phyloP scores from a whole-genome alignment of 75 land plant species.

The Azolla pinnata region DNA sequence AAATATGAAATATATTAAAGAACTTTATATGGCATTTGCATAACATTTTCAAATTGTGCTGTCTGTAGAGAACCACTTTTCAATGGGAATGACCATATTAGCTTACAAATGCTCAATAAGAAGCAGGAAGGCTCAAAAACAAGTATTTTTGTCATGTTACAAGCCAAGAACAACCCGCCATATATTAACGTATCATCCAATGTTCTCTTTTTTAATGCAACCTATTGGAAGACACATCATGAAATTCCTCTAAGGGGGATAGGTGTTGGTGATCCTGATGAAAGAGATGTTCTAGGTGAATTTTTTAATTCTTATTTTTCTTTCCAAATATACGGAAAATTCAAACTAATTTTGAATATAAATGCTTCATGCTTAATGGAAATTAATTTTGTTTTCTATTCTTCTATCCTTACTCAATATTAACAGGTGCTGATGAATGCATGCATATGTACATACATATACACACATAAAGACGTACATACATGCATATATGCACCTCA shows the following conservation, averaged over 20 bases:
- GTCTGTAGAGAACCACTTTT: background rate
- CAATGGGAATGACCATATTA: conserved; percentile 1
- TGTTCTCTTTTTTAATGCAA: background rate
- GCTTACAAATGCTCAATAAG: background rate
- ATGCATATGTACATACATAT: no score
- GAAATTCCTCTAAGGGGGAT: background rate
- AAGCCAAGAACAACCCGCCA: conserved; percentile 1
- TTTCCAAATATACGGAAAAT: background rate
- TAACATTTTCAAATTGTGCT: no score
- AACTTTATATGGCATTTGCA: no score
- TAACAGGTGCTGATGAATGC: no score
- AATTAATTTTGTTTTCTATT: no score
- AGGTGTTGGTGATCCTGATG: conserved; percentile 3
- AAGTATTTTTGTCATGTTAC: background rate
- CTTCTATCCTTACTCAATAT: no score
- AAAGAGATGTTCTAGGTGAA: background rate
- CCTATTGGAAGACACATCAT: background rate
- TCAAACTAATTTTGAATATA: background rate
- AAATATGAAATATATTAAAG: no score
- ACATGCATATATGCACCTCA: no score
- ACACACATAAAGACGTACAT: no score
- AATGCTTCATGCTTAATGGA: background rate
- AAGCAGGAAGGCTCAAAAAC: background rate
- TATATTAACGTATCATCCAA: background rate
- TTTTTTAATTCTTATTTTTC: background rate